A percentile compares a stretch with the other conserved stretches of the same genome.
Conservation (phyloP, 163 green algal species). For the Chloroidium sp. region DNA sequence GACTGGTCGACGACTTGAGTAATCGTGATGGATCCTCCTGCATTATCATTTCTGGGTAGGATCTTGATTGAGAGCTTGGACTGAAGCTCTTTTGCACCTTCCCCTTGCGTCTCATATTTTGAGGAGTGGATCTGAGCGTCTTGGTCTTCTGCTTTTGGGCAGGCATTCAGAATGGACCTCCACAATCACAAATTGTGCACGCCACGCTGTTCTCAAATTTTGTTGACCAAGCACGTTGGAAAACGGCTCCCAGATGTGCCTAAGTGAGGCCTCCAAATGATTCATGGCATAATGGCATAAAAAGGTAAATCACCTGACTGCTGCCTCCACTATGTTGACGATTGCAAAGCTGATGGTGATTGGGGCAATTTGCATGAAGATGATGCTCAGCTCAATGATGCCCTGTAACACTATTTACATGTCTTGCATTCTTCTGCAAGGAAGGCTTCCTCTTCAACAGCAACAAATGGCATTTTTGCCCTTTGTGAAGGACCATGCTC, state of each 20-base stretch:
- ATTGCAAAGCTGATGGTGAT: constrained; percentile 9
- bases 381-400: constrained; percentile 12
- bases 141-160: no score
- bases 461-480: neutral
- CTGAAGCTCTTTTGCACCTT: no score
- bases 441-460: no score
- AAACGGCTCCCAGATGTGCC: no score
- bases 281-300: neutral
- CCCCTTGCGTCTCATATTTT: no score
- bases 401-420: constrained; percentile 1
- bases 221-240: neutral
- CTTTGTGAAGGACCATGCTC: neutral
- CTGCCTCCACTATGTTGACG: constrained; percentile 10
- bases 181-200: neutral
- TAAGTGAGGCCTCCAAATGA: no score
- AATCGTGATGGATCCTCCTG: neutral
- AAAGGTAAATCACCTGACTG: constrained; percentile 3
- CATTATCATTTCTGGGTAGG: neutral
- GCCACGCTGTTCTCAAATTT: neutral
- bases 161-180: no score
- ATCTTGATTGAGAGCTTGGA: no score
- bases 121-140: no score
- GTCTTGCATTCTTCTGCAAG: neutral
- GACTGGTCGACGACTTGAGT: neutral
- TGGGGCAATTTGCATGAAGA: constrained; percentile 18